These are phyloP conservation scores for Trypanosoma conorhini DNA, from an alignment of 208 protist genomes.

Conservation along the genomic window DNA sequence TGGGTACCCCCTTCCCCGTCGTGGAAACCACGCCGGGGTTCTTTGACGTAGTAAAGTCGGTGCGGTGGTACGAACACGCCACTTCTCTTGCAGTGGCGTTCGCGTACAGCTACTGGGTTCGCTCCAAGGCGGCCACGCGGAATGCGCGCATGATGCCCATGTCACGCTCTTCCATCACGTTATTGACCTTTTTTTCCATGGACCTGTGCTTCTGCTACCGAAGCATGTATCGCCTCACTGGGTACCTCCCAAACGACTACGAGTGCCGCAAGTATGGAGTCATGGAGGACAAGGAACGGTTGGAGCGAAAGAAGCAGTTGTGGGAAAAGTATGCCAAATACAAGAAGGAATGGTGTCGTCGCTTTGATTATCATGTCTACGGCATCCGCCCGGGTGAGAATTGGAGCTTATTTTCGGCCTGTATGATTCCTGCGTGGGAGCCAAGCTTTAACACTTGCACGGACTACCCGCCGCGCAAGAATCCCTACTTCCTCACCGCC, in stretches of 20 bases:
- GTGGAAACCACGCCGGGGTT: constrained; percentile 56
- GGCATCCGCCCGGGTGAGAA: constrained; percentile 87
- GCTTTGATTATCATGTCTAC: constrained; percentile 90
- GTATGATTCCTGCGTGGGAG: constrained; percentile 67
- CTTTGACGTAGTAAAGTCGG: constrained; percentile 43
- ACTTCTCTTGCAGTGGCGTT: constrained; percentile 32
- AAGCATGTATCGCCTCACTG: constrained; percentile 77
- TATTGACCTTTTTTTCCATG: constrained; percentile 55
- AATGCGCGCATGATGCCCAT: constrained; percentile 38
- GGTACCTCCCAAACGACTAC: constrained; percentile 85
- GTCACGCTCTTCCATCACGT: constrained; percentile 35
- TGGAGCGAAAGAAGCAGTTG: constrained; percentile 73
- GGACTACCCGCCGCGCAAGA: constrained; percentile 88
- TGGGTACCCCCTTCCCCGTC: constrained; percentile 85
- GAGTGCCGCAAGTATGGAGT: constrained; percentile 90
- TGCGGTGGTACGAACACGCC: constrained; percentile 85
- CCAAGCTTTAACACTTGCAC: constrained; percentile 61
- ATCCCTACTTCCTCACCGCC: constrained; percentile 85
- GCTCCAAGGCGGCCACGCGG: constrained; percentile 67
- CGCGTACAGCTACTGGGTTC: constrained; percentile 72
- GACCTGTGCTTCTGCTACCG: constrained; percentile 83
- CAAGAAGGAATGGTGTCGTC: constrained; percentile 91
- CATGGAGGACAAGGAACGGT: constrained; percentile 69
- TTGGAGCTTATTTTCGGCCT: constrained; percentile 82
- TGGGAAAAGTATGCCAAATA: constrained; percentile 88